phyloP scores from a whole-genome alignment of 1,284 basidiomycete species.

The Termitomyces sp. region DNA sequence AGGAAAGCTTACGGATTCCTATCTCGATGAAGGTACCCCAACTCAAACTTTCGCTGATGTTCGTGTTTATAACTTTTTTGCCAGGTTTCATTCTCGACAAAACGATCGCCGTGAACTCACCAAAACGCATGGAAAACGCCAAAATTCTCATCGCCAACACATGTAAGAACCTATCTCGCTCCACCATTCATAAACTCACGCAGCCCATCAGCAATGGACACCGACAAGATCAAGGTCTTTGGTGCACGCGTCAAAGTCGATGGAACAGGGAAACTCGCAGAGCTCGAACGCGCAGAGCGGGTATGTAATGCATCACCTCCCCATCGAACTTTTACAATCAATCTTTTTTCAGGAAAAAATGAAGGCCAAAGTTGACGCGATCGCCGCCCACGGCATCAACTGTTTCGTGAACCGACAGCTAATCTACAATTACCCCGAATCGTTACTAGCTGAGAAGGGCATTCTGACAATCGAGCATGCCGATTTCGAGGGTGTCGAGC shows the following conservation, averaged over 20 bases:
- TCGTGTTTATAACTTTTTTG: not conserved
- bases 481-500: conserved; percentile 98
- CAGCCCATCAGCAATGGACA: conserved; percentile 85
- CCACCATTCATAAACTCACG: not conserved
- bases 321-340: not conserved
- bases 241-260: conserved; percentile 96
- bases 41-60: not conserved
- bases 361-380: conserved; percentile 96
- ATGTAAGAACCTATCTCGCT: conserved; percentile 45
- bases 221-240: conserved; percentile 99
- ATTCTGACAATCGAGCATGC: conserved; percentile 98
- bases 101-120: conserved; percentile 90
- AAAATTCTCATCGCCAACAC: conserved; percentile 99
- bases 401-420: conserved; percentile 98
- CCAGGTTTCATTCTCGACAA: conserved; percentile 98
- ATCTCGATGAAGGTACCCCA: conserved; percentile 86
- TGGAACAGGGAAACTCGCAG: conserved; percentile 93
- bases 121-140: conserved; percentile 91
- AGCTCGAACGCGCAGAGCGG: conserved; percentile 93
- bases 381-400: conserved; percentile 94
- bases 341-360: conserved; percentile 81
- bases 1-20: conserved; percentile 97
- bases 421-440: conserved; percentile 99
- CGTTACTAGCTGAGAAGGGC: conserved; percentile 87
- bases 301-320: conserved; percentile 32